Base-by-base conservation (phyloP, 2,329 filamentous ascomycete genomes). In the Canariomyces notabilis region DNA sequence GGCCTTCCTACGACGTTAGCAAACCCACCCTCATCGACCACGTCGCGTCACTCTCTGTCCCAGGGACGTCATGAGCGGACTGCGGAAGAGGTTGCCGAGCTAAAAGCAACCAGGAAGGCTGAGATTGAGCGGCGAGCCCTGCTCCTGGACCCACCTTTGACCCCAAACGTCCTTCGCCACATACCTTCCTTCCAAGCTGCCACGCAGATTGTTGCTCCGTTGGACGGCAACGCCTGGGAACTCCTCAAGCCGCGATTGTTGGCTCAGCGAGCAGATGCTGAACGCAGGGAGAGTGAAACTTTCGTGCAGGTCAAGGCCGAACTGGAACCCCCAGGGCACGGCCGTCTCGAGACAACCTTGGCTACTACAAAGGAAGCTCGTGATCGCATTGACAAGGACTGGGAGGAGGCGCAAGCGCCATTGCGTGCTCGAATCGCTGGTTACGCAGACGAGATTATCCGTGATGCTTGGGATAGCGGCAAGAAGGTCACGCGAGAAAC, bases 151-250 rank as follows among this genome's bases (percentile, higher is more conserved):
- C 85, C 85, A 20, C 83, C 86, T 1, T 68, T 91, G 46, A 67
- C 71, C 39, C 67, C 80, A 32, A 74, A 72, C 53, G 71, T 86
- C 34, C 70, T 90, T 47, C 75, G 75, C 45, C 81, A 84, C 58
- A 86, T 89, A 64, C 76, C 85, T 37, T 81, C 85, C 1, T 91
- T 89, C 62, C 79, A 84, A 59, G 84, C 83, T 31, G 82, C 87
- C 22, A 75, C 86, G 37, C 79, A 87, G 52, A 84, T 88, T 31
- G 77, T 78, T 8, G 74, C 77, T 19, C 81, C 82, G 16, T 69
- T 91, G 56, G 82, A 79, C 53, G 83, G 89, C 49, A 69, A 72
- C 44, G 79, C 82, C 3, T 91, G 86, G 87, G 75, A 79, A 41
- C 67, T 83, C 42, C 70, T 90, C 29, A 80, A 81, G 56, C 80